Conservation (phyloP, 257 asterid genomes). For the Asclepias syriaca region DNA sequence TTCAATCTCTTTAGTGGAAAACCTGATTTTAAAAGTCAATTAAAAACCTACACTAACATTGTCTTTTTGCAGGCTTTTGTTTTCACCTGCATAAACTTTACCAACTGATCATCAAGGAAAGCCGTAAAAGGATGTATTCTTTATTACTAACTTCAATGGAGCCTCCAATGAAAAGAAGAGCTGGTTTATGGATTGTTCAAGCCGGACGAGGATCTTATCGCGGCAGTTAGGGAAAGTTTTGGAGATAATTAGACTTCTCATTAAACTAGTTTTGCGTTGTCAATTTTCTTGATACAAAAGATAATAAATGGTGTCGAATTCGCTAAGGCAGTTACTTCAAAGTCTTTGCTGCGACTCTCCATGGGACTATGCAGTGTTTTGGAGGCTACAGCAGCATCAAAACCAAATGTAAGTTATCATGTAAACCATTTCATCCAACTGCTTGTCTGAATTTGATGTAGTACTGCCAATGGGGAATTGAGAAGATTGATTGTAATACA, state of each 20-base stretch:
- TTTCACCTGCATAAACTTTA: conserved; percentile 16
- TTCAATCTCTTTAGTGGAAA: conserved; percentile 5
- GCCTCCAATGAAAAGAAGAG: conserved; percentile 90
- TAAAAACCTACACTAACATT: conserved; percentile 19
- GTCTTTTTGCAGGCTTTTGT: conserved; percentile 16
- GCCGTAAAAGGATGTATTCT: conserved; percentile 42
- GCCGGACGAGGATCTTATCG: conserved; percentile 98
- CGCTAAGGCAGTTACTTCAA: conserved; percentile 68
- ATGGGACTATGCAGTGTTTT: conserved; percentile 90
- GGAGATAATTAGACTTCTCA: conserved; percentile 25
- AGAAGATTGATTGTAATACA: neutral
- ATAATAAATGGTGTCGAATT: conserved; percentile 53
- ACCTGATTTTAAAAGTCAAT: neutral
- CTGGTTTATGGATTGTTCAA: conserved; percentile 74
- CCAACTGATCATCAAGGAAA: conserved; percentile 21
- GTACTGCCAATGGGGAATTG: neutral
- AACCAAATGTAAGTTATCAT: conserved; percentile 51
- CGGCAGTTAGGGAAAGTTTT: conserved; percentile 57
- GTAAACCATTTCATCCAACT: neutral
- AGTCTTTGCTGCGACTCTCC: conserved; percentile 73
- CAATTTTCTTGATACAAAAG: conserved; percentile 29
- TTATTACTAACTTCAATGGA: conserved; percentile 56
- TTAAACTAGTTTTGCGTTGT: conserved; percentile 17
- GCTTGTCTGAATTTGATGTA: neutral
- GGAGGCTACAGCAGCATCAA: conserved; percentile 64